Evolutionary conservation across 106 monocot genomes (phyloP), one percentile per base, ranked within the genome.

Genomic region (Narthecium ossifragum): DNA sequence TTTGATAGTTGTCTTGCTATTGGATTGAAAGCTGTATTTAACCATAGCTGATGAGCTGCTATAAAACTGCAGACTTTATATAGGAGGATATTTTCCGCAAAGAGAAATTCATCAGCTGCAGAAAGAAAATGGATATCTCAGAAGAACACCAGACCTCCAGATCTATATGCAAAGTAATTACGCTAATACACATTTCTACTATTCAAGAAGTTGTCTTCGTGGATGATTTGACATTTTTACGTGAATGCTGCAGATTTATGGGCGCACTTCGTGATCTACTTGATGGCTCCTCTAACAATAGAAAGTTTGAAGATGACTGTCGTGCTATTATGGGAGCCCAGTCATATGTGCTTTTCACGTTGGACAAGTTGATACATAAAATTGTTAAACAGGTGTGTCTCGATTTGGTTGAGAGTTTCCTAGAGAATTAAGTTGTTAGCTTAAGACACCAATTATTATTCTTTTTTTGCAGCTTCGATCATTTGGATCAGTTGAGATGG

Each of bases 311-410:
- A 69, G 88, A 88, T 71, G 93, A 89, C 30, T 93, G 88, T 54
- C 85, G 93, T 32, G 70, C 88, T 46, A 77, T 75, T 26, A 89
- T 88, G 70, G 88, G 93, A 51, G 85, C 85, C 5, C 93, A 93
- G 57, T 93, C 93, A 7, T 93, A 93, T 70, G 74, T 93, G 5
- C 93, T 93, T 34, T 93, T 93, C 72, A 93, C 93, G 17, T 71
- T 93, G 39, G 93, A 93, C 74, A 93, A 93, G 52, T 61, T 93
- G 56, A 85, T 93, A 57, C 88, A 93, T 63, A 93, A 89, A 85
- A 53, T 93, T 49, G 89, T 93, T 58, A 93, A 93, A 50, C 92
- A 92, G 86, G 92, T 86, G 63, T 23, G n/a, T 59, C 31, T 5
- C 10, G 34, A 30, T 31, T 0, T 28, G 17, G 15, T 60, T 60